phyloP scores from a whole-genome alignment of 73 alveolate species.

The Paraurostyla sp. region DNA sequence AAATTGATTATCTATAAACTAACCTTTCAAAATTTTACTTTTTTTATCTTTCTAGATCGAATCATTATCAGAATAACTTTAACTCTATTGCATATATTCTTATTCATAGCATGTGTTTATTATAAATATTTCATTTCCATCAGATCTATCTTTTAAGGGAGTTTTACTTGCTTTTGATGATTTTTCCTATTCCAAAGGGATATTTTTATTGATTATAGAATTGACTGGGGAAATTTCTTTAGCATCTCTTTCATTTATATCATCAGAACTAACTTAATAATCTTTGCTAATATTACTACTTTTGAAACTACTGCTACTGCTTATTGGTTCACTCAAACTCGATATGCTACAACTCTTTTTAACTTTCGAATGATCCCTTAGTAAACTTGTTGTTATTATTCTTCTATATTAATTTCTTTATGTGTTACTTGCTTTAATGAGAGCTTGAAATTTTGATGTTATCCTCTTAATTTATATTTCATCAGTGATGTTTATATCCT shows the following conservation, averaged over 20 bases:
- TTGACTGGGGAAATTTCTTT: too few species aligned
- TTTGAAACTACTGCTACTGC: constrained; percentile 9
- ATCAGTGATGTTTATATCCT: background rate
- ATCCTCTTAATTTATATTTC: background rate
- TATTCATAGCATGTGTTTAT: too few species aligned
- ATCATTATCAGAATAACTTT: background rate
- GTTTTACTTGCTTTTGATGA: too few species aligned
- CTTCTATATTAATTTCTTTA: background rate
- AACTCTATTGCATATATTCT: background rate
- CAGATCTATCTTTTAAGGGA: background rate
- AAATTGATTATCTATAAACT: background rate
- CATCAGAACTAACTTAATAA: background rate
- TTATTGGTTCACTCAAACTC: constrained; percentile 8
- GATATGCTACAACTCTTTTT: background rate
- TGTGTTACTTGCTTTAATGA: background rate
- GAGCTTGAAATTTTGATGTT: background rate
- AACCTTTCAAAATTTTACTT: background rate
- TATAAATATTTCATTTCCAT: background rate
- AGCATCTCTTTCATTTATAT: background rate
- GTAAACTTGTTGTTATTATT: background rate
- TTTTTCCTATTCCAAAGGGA: background rate
- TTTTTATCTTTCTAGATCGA: background rate
- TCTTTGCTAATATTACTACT: background rate
- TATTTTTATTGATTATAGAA: too few species aligned
- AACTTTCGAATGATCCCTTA: background rate